phyloP scores from a whole-genome alignment of 2,329 filamentous ascomycete genomes.

The Talaromyces sp. region DNA sequence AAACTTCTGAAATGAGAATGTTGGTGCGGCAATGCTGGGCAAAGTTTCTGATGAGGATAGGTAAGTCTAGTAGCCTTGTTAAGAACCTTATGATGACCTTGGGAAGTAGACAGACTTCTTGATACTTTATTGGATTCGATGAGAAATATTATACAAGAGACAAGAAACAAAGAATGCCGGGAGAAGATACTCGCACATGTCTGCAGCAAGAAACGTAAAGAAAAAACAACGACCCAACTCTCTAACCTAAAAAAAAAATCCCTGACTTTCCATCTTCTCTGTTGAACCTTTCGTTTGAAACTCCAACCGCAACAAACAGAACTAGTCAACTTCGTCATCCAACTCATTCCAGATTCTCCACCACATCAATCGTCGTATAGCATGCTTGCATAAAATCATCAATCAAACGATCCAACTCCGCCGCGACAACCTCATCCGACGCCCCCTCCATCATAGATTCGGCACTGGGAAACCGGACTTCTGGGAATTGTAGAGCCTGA shows the following conservation, averaged over 20 bases:
- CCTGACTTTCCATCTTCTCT: not conserved
- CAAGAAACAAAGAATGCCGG: not conserved
- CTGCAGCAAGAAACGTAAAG: not conserved
- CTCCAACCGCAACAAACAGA: not conserved
- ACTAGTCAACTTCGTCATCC: not conserved
- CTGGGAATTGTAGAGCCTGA: constrained; percentile 31
- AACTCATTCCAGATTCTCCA: constrained; percentile 10
- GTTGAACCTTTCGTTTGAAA: not conserved
- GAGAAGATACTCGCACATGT: not conserved
- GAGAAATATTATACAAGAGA: no score
- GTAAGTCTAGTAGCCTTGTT: no score
- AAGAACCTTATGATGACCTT: no score
- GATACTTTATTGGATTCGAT: no score
- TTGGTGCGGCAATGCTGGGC: not conserved
- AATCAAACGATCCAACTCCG: constrained; percentile 39
- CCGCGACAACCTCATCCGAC: constrained; percentile 31
- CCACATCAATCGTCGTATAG: constrained; percentile 13
- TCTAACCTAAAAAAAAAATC: no score
- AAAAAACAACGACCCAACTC: no score
- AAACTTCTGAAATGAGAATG: not conserved
- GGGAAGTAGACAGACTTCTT: no score
- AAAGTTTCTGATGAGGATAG: not conserved
- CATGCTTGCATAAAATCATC: constrained; percentile 14
- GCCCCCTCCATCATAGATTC: constrained; percentile 36
- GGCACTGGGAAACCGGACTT: constrained; percentile 34